Evolutionary conservation across 345 rosid genomes (phyloP), one percentile per base, ranked within the genome.

Genomic region (Moricandia arvensis): DNA sequence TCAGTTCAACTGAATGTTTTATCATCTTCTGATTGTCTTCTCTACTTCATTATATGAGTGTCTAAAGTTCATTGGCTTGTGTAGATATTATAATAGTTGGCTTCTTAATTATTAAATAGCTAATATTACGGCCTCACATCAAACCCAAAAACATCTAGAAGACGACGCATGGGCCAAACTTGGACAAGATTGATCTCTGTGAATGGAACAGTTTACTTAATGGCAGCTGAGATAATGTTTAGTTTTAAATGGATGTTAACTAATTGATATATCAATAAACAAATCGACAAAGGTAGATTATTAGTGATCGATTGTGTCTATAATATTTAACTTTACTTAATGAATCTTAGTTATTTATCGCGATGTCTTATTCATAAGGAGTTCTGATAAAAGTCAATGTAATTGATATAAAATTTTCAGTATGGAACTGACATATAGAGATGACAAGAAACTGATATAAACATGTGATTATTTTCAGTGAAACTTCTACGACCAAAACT

Each of bases 201-300:
- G 77, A 78, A 66, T 72, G 73, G 77, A 78, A 78, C 81, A 66
- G 69, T 77, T 72, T 72, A 59, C 80, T 71, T 65, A 77, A 70
- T 17, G 37, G 7, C 59, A 24, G 59, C 33, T 71, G 59, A 47
- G 63, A 72, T 77, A 47, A 77, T 65, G 72, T 65, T 70, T 77
- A 18, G 41, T 64, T 63, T 45, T 38, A 13, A 76, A 41, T 8
- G 13, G 45, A 18, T 63, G 51, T 33, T 63, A 70, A 31, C 29
- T 57, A 63, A 60, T 18, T 76, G n/a, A 13, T 31, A 17, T 43
- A 47, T n/a, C 53, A 15, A 47, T 15, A 47, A 47, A 47, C 45
- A 47, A 47, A n/a, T 47, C 18, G 53, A 47, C 18, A 47, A n/a
- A 47, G n/a, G 18, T 47, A 47, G 17, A n/a, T n/a, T 10, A 33